Percentiles rank a stretch among this genome's conserved stretches.
Evolutionary conservation across 1,284 basidiomycete genomes (phyloP).

Genomic region (Sporisorium iseilematis-ciliati): DNA sequence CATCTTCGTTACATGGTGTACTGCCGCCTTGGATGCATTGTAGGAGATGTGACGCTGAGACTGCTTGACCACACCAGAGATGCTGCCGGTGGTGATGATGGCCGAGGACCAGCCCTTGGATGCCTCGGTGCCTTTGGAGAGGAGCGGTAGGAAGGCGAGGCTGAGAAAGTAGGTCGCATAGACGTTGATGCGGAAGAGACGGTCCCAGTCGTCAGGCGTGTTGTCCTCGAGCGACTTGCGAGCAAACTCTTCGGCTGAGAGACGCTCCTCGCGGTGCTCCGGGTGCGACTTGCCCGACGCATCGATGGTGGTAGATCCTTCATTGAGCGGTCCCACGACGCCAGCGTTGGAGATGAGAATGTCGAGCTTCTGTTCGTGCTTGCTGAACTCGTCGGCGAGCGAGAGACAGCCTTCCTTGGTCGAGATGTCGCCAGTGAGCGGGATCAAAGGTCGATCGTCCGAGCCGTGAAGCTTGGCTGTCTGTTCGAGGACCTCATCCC

Average conservation of each 20-base stretch:
- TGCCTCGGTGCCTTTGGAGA: slow-evolving; percentile 43
- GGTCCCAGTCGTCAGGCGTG: slow-evolving; percentile 58
- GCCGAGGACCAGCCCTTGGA: slow-evolving; percentile 40
- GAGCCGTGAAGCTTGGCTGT: slow-evolving; percentile 46
- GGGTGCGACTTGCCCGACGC: slow-evolving; percentile 48
- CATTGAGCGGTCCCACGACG: slow-evolving; percentile 48
- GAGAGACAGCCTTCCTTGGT: slow-evolving; percentile 45
- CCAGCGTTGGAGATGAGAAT: slow-evolving; percentile 57
- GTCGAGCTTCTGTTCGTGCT: slow-evolving; percentile 50
- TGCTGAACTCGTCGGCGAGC: slow-evolving; percentile 39
- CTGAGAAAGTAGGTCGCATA: slow-evolving; percentile 50
- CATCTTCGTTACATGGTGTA: slow-evolving; percentile 51
- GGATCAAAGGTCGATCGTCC: slow-evolving; percentile 29
- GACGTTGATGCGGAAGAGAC: slow-evolving; percentile 54
- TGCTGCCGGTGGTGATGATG: slow-evolving; percentile 46
- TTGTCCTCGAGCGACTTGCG: slow-evolving; percentile 51
- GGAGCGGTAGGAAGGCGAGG: slow-evolving; percentile 53
- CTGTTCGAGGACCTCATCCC: slow-evolving; percentile 49
- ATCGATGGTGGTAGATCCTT: slow-evolving; percentile 48
- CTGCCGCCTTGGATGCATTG: slow-evolving; percentile 57
- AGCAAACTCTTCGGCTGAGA: slow-evolving; percentile 44
- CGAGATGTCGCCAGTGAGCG: slow-evolving; percentile 47
- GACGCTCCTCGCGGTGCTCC: slow-evolving; percentile 40
- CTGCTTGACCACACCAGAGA: slow-evolving; percentile 53
- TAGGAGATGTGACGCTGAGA: slow-evolving; percentile 56